A percentile compares a stretch with the other conserved stretches of the same genome.
These are phyloP conservation scores for Calonectria pteridis DNA, from an alignment of 2,329 filamentous ascomycete species.

Conservation along the genomic window DNA sequence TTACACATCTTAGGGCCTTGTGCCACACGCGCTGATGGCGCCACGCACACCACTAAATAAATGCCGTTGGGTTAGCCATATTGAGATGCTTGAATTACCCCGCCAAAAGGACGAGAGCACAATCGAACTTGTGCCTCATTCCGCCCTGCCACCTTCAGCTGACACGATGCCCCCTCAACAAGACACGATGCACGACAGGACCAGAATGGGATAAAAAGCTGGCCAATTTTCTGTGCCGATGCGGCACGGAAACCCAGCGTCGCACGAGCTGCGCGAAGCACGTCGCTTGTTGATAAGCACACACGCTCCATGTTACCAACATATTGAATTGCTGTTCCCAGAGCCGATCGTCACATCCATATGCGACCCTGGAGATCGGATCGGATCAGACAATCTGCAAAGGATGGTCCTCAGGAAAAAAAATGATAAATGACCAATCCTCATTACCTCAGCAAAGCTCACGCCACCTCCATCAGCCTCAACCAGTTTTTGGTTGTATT, in stretches of 20 bases:
- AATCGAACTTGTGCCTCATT: not conserved
- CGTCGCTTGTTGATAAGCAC: not conserved
- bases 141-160: not conserved
- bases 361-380: not conserved
- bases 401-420: not conserved
- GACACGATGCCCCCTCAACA: not conserved
- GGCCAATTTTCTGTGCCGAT: too few relatives aligned
- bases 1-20: conserved; percentile 3
- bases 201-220: too few relatives aligned
- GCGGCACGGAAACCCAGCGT: not conserved
- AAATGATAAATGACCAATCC: not conserved
- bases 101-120: not conserved
- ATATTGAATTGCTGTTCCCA: not conserved
- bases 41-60: not conserved
- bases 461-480: not conserved
- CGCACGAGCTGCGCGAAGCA: not conserved
- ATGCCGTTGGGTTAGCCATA: not conserved
- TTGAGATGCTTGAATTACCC: not conserved
- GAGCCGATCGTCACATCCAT: not conserved
- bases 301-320: not conserved
- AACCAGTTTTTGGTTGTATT: not conserved
- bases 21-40: conserved; percentile 2
- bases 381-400: not conserved
- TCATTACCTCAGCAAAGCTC: not conserved
- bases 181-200: not conserved